Base-by-base conservation (phyloP, 1,284 basidiomycete species). In the Irpex sp. region DNA sequence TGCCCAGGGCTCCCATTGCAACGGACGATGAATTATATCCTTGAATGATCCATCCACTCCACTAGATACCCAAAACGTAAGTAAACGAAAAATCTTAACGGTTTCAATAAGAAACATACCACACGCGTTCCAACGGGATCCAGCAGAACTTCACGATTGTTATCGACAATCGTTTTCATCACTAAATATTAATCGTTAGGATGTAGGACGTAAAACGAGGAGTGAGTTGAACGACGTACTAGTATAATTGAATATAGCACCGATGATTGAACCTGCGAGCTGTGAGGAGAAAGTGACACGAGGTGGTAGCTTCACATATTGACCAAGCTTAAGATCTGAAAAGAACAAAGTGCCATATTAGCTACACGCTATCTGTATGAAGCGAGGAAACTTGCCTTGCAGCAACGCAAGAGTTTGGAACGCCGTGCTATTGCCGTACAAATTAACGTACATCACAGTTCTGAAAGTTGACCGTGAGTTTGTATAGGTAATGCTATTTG, bases 361-460 rank as follows among this genome's bases (percentile, higher is more conserved):
- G 1, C 49, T 57, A 19, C 34, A 17, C 26, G 31, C 56, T 8
- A 51, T 49, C 47, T 47, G 44, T 9, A 61, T 56, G 49, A 26
- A 44, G 64, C 58, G n/a, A 26, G 8, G 19, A 60, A 55, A 58
- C 65, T 15, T 44, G 69, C 78, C 82, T 79, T 85, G 74, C 73
- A 85, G 64, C 82, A 85, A 79, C 66, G 78, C 82, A 9, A 86
- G 71, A n/a, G 84, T 83, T 70, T 84, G 81, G 65, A 84, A 85
- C 58, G 85, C 83, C 71, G 87, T 85, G 68, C 84, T 86, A 70
- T 82, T 81, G 6, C 82, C 82, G 68, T 81, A 85, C 60, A 84
- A 65, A 62, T 81, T 83, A 34, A 81, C 81, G 62, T 83, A 84
- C 82, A 84, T 84, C 62, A 81, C 78, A 7, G 81, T 76, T 57